Evolutionary conservation across 192 early-diverging fungal genomes (phyloP).

Genomic region (Spizellomyces punctatus): DNA sequence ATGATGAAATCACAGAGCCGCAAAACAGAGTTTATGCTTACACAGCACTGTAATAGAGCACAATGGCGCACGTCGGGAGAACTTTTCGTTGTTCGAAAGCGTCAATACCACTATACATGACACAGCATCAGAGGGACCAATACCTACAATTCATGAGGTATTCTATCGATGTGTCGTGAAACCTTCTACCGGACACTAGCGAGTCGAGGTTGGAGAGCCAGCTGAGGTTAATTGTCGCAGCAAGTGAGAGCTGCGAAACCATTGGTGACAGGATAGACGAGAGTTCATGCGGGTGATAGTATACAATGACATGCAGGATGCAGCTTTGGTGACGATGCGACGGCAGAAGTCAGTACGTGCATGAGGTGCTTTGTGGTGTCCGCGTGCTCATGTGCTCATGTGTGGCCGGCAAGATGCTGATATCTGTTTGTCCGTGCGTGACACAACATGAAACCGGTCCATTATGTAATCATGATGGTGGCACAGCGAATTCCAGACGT

Average conservation of each 20-base stretch:
- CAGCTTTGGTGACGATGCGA: no score
- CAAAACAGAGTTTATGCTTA: not conserved
- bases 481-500: conserved; percentile 1
- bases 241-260: not conserved
- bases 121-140: not conserved
- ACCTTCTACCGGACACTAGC: not conserved
- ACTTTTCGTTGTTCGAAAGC: not conserved
- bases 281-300: no score
- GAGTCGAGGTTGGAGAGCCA: not conserved
- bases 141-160: conserved; percentile 1
- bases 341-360: no score
- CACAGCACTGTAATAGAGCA: not conserved
- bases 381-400: no score
- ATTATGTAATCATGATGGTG: conserved; percentile 7
- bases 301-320: no score
- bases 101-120: not conserved
- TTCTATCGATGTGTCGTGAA: not conserved
- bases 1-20: not conserved
- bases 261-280: not conserved
- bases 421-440: no score
- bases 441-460: not conserved
- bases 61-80: not conserved
- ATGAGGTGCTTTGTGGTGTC: no score
- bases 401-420: no score
- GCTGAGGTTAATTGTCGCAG: not conserved